Base-by-base conservation (phyloP, 768 basidiomycete species). In the Hericium erinaceus region DNA sequence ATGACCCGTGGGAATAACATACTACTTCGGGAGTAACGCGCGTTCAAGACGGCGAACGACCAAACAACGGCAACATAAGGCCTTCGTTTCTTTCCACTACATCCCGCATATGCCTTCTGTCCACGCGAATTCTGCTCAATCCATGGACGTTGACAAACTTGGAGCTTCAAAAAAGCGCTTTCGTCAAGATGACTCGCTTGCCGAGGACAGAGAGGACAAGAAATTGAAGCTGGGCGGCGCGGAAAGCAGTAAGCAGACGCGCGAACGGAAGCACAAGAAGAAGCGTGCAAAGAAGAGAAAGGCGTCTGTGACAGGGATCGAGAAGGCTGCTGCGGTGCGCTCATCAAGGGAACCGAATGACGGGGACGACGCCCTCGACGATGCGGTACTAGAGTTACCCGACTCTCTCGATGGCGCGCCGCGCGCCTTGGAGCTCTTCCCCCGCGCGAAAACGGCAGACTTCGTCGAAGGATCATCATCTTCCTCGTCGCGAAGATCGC, bases 221-320 rank as follows among this genome's bases (percentile, higher is more conserved):
- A 48, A 49, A 49, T 44, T 37, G 26, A 51, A 51, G 49, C 16
- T 51, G 9, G 22, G 26, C 49, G 38, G 28, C 22, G 44, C 26
- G 24, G 55, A 48, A 15, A n/a, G 24, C 20, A 39, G 20, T 7
- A 41, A n/a, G 44, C 18, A 22, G 11, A n/a, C 57, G 8, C 61
- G 58, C 18, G 60, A 53, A 33, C 56, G 54, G 24, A 66, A 67
- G 37, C 67, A 64, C 60, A 71, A 64, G 64, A 67, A 58, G 53
- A 55, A 64, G 39, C 64, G 60, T 20, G 65, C 64, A 64, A 67
- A 61, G 60, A 70, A 65, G 58, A 63, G 59, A 37, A 69, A 68
- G 50, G 41, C 58, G 13, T 60, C 69, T 22, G 49, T 69, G 11
- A 60, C 66, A 20, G 44, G 38, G 15, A 48, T 57, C 8, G 39